A percentile compares a stretch with the other conserved stretches of the same genome.
These are phyloP conservation scores for Juglanconis oblonga DNA, from an alignment of 2,329 filamentous ascomycete species.

Conservation along the genomic window DNA sequence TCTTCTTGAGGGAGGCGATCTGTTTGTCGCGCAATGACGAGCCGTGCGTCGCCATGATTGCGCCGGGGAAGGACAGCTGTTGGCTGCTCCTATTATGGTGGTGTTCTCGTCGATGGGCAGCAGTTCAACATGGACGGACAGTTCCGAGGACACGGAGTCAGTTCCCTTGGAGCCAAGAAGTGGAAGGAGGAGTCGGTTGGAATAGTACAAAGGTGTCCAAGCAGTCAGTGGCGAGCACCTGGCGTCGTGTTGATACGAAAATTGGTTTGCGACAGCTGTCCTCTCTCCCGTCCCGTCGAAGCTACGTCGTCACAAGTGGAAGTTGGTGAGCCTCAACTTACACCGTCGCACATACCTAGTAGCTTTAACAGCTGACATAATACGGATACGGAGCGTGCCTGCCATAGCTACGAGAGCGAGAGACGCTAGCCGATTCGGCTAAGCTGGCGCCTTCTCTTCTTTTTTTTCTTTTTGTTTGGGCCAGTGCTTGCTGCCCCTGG, in stretches of 20 bases:
- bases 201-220: neutral
- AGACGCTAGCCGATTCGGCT: neutral
- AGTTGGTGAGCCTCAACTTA: conserved; percentile 7
- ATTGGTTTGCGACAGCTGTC: conserved; percentile 7
- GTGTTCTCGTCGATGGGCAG: conserved; percentile 5
- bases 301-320: neutral
- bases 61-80: conserved; percentile 12
- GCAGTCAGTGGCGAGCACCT: neutral
- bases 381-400: neutral
- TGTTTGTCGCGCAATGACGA: conserved; percentile 50
- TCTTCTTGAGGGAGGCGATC: conserved; percentile 88
- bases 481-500: neutral
- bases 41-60: conserved; percentile 43
- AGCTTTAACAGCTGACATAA: conserved; percentile 7
- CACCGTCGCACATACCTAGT: neutral
- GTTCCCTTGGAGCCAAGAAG: neutral
- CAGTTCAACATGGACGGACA: conserved; percentile 11
- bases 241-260: neutral
- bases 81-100: conserved; percentile 6
- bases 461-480: neutral
- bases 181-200: neutral
- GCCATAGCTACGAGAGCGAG: neutral
- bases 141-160: neutral
- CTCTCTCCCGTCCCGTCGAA: neutral
- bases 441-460: neutral